Percentiles rank a stretch among this genome's conserved stretches.
Conservation (phyloP, 2,329 filamentous ascomycete species). For the Herpotrichia juniperi region DNA sequence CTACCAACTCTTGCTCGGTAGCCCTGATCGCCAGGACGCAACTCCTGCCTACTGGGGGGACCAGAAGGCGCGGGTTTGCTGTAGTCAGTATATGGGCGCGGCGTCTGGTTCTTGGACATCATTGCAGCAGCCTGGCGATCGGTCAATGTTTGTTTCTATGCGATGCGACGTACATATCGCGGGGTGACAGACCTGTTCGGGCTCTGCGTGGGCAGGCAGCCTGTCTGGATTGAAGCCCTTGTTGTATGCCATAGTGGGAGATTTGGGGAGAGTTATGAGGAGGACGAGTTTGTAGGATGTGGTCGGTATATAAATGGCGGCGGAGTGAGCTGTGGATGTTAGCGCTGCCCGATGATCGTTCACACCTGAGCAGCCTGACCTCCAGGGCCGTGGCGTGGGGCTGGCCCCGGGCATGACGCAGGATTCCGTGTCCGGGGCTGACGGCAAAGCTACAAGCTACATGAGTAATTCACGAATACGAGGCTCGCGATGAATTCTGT, state of each 20-base stretch:
- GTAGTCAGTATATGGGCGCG: conserved; percentile 47
- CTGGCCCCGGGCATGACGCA: background rate
- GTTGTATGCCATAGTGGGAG: conserved; percentile 83
- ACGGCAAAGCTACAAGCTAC: background rate
- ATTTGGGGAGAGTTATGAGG: conserved; percentile 6
- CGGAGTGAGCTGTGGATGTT: background rate
- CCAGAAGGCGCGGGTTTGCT: conserved; percentile 52
- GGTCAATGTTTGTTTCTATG: conserved; percentile 5
- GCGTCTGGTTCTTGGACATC: conserved; percentile 33
- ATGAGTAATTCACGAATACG: background rate
- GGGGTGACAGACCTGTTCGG: conserved; percentile 65
- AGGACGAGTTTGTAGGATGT: conserved; percentile 2
- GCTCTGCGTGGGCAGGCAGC: conserved; percentile 86
- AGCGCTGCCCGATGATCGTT: background rate
- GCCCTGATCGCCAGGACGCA: conserved; percentile 44
- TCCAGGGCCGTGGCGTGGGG: background rate
- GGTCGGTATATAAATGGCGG: conserved; percentile 6
- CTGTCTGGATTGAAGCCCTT: conserved; percentile 91
- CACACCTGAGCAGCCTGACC: background rate
- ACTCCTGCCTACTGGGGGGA: conserved; percentile 34
- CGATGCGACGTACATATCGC: conserved; percentile 41
- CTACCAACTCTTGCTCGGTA: conserved; percentile 37
- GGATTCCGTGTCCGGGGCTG: background rate
- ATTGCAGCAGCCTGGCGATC: conserved; percentile 49
- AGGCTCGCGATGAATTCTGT: too few species aligned